phyloP scores from a whole-genome alignment of 2,329 filamentous ascomycete genomes.

The Fusarium miscanthi region DNA sequence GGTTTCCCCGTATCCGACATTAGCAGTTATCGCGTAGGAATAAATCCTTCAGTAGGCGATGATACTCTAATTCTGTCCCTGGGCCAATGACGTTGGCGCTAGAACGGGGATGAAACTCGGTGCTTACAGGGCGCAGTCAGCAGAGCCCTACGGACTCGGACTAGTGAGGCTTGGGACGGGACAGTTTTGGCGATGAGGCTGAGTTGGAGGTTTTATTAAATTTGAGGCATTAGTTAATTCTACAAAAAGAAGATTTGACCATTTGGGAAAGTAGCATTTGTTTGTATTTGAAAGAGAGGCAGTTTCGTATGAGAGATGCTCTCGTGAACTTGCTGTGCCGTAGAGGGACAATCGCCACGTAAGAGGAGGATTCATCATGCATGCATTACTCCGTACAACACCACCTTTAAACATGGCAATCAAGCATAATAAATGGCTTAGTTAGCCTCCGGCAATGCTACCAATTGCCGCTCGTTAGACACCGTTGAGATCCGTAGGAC shows the following conservation, averaged over 20 bases:
- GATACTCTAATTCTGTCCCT: background rate
- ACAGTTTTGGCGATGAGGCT: background rate
- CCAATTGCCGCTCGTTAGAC: background rate
- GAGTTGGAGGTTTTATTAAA: rapidly evolving
- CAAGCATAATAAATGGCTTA: background rate
- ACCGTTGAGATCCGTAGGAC: background rate
- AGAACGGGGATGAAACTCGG: background rate
- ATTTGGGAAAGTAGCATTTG: background rate
- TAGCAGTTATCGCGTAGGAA: background rate
- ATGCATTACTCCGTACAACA: background rate
- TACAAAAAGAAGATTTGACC: rapidly evolving
- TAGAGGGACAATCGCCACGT: background rate
- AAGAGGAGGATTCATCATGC: background rate
- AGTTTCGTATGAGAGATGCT: rapidly evolving
- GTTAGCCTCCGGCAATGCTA: background rate
- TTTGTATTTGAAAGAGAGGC: background rate
- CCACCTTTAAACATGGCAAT: background rate
- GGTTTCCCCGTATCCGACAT: too few relatives aligned
- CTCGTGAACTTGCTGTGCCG: background rate
- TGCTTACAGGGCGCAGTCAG: slow-evolving; percentile 23
- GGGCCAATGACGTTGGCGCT: background rate
- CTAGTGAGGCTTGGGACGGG: background rate
- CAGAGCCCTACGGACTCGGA: slow-evolving; percentile 21
- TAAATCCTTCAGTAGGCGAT: slow-evolving; percentile 3
- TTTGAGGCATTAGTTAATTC: background rate